These are phyloP conservation scores for Selaginella tamariscina DNA, from an alignment of 75 land plant genomes.

Conservation along the genomic window DNA sequence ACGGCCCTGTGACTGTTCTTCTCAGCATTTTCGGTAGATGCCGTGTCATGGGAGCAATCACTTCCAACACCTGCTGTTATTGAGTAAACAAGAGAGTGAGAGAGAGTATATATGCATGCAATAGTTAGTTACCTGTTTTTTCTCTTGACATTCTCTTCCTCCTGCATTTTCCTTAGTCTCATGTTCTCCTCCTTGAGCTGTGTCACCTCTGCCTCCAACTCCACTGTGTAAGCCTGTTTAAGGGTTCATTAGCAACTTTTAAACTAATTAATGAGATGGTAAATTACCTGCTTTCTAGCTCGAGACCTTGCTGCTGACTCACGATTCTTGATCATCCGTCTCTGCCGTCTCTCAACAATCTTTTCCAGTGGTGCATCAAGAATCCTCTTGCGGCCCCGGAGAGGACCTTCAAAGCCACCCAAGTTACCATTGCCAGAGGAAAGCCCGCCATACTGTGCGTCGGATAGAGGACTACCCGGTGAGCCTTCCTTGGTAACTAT, in stretches of 20 bases:
- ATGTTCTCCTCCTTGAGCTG: conserved; percentile 68
- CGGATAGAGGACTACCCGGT: neutral
- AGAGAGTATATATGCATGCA: neutral
- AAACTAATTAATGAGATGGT: neutral
- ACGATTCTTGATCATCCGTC: conserved; percentile 45
- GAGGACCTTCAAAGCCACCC: neutral
- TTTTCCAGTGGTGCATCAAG: conserved; percentile 15
- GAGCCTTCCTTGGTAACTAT: neutral
- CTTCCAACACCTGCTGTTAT: neutral
- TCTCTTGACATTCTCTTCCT: neutral
- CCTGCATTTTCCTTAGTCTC: conserved; percentile 44
- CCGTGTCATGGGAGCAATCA: neutral
- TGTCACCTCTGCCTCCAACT: conserved; percentile 71
- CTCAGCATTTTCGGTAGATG: neutral
- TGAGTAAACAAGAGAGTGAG: neutral
- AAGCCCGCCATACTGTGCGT: neutral
- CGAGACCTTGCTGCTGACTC: conserved; percentile 50
- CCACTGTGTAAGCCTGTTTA: conserved; percentile 67
- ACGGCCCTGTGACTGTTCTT: neutral
- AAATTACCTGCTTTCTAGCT: conserved; percentile 38
- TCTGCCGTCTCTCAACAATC: conserved; percentile 22
- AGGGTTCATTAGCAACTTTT: neutral
- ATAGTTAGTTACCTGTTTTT: neutral
- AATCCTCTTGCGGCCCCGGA: conserved; percentile 37
- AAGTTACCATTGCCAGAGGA: neutral